Conservation (phyloP, 352 stramenopile species). For the Globisporangium acanthophoron region DNA sequence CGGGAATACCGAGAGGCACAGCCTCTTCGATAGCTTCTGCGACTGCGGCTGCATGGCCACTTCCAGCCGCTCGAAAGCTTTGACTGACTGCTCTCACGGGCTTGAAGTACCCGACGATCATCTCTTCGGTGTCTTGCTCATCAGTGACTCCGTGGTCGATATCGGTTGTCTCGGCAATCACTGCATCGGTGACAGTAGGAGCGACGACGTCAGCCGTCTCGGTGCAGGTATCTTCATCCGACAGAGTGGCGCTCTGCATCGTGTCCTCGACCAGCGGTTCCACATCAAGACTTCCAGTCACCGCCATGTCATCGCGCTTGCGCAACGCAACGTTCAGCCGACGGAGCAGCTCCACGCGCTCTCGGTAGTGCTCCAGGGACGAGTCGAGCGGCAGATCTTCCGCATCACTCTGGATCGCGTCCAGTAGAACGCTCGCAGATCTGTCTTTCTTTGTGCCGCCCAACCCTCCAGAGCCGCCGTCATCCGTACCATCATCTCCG, state of each 20-base stretch:
- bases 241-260: background rate
- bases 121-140: slow-evolving; percentile 15
- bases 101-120: slow-evolving; percentile 38
- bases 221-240: background rate
- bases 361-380: slow-evolving; percentile 21
- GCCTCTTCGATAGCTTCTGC: background rate
- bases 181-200: background rate
- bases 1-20: slow-evolving; percentile 4
- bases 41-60: background rate
- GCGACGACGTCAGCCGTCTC: background rate
- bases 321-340: slow-evolving; percentile 32
- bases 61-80: background rate
- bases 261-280: background rate
- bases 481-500: background rate
- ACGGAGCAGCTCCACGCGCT: slow-evolving; percentile 27
- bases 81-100: slow-evolving; percentile 3
- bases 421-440: background rate
- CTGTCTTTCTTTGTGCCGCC: background rate
- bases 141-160: background rate
- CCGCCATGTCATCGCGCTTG: slow-evolving; percentile 13
- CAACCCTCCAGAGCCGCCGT: slow-evolving; percentile 3
- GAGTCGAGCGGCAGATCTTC: slow-evolving; percentile 1
- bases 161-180: background rate
- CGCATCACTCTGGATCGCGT: background rate
- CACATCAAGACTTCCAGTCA: background rate